Evolutionary conservation across 352 stramenopile genomes (phyloP).

Genomic region (Pythium monospermum): DNA sequence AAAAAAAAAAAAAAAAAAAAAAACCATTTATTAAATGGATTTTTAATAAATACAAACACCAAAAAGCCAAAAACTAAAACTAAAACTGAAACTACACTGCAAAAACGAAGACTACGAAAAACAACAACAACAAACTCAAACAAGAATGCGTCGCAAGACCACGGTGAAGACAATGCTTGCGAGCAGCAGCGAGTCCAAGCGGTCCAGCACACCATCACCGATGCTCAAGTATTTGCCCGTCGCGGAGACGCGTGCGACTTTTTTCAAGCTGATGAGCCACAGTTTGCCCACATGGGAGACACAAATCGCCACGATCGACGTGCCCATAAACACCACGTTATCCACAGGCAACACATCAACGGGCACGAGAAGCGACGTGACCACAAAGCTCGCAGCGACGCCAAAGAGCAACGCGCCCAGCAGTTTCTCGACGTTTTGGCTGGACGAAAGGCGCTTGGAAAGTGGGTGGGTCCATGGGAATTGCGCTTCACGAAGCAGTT

Average conservation of each 20-base stretch:
- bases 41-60: too few species aligned
- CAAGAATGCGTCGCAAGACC: constrained; percentile 10
- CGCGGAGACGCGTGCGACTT: constrained; percentile 39
- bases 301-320: constrained; percentile 32
- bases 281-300: constrained; percentile 52
- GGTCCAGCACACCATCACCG: constrained; percentile 52
- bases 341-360: constrained; percentile 11
- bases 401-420: constrained; percentile 37
- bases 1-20: too few species aligned
- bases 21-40: too few species aligned
- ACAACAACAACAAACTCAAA: too few species aligned
- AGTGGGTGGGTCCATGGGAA: constrained; percentile 59
- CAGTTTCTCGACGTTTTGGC: constrained; percentile 59
- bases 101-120: too few species aligned
- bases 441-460: constrained; percentile 39
- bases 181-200: constrained; percentile 54
- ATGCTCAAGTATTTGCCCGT: constrained; percentile 39
- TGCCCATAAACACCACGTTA: constrained; percentile 25
- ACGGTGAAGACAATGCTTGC: constrained; percentile 43
- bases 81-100: too few species aligned
- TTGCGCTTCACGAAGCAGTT: constrained; percentile 36
- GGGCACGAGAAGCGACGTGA: constrained; percentile 32
- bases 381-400: constrained; percentile 29
- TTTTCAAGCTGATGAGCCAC: constrained; percentile 58
- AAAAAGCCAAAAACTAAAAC: too few species aligned